Percentiles rank a stretch among this genome's conserved stretches.
These are phyloP conservation scores for Boletus vinaceobasis DNA, from an alignment of 768 basidiomycete species.

Conservation along the genomic window DNA sequence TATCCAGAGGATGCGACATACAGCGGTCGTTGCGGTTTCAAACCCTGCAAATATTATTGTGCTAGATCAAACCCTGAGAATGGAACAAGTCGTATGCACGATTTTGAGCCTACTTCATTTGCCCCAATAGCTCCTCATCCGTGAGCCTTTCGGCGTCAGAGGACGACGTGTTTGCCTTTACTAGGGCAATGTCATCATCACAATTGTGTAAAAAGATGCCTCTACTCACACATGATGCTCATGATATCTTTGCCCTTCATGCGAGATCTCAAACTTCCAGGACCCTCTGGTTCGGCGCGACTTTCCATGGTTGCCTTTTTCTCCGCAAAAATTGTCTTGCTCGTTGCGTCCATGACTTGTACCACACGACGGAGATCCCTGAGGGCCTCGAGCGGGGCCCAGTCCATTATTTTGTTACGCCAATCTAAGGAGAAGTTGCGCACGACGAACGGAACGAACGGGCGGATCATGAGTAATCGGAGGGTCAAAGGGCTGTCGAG, in stretches of 20 bases:
- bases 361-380: slow-evolving; percentile 26
- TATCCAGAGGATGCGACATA: slow-evolving; percentile 34
- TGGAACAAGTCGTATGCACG: not conserved
- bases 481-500: slow-evolving; percentile 24
- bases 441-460: slow-evolving; percentile 30
- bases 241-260: slow-evolving; percentile 35
- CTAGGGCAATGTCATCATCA: slow-evolving; percentile 15
- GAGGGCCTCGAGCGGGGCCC: slow-evolving; percentile 28
- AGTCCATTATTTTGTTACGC: slow-evolving; percentile 34
- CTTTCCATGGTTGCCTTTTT: slow-evolving; percentile 28
- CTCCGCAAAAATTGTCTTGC: slow-evolving; percentile 25
- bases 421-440: slow-evolving; percentile 27
- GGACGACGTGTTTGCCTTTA: slow-evolving; percentile 32
- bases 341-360: slow-evolving; percentile 29
- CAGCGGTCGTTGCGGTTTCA: slow-evolving; percentile 30
- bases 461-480: slow-evolving; percentile 29
- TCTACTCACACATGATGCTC: slow-evolving; percentile 37
- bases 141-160: slow-evolving; percentile 30
- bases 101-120: slow-evolving; percentile 33
- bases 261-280: slow-evolving; percentile 6
- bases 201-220: not conserved
- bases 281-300: slow-evolving; percentile 4
- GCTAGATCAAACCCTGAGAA: slow-evolving; percentile 16
- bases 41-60: slow-evolving; percentile 35
- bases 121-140: slow-evolving; percentile 36